phyloP scores from a whole-genome alignment of 2,329 filamentous ascomycete species.

The Xylariaceae sp. region DNA sequence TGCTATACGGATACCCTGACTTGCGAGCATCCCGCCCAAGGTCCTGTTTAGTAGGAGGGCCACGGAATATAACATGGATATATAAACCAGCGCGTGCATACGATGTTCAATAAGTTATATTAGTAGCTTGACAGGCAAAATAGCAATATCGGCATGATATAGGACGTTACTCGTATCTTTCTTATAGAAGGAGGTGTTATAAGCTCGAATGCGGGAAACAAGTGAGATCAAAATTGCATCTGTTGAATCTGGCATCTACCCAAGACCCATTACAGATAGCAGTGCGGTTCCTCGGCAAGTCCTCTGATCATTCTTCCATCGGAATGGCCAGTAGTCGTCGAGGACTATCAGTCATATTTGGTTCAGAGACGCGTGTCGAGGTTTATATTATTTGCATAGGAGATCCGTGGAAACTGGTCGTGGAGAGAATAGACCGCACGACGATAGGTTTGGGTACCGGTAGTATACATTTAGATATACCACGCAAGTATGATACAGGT shows the following conservation, averaged over 20 bases:
- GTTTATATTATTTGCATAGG: background rate
- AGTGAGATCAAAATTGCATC: background rate
- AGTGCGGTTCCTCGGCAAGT: background rate
- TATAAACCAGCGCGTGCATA: background rate
- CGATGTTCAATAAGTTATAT: background rate
- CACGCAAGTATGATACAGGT: conserved; percentile 10
- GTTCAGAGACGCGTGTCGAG: background rate
- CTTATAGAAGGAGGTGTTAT: background rate
- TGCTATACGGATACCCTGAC: conserved; percentile 39
- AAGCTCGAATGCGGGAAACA: background rate
- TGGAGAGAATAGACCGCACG: background rate
- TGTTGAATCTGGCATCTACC: background rate
- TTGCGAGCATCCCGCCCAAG: conserved; percentile 35
- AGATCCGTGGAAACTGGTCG: background rate
- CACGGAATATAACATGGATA: background rate
- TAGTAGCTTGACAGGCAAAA: background rate
- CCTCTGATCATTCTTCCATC: background rate
- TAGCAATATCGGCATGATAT: background rate
- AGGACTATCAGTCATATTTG: background rate
- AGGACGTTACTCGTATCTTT: background rate
- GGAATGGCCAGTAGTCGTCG: background rate
- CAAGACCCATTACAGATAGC: background rate
- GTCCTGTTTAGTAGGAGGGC: conserved; percentile 32
- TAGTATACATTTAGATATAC: conserved; percentile 7
- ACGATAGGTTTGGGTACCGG: background rate